phyloP scores from a whole-genome alignment of 75 land plant genomes.

The Picea glauca region DNA sequence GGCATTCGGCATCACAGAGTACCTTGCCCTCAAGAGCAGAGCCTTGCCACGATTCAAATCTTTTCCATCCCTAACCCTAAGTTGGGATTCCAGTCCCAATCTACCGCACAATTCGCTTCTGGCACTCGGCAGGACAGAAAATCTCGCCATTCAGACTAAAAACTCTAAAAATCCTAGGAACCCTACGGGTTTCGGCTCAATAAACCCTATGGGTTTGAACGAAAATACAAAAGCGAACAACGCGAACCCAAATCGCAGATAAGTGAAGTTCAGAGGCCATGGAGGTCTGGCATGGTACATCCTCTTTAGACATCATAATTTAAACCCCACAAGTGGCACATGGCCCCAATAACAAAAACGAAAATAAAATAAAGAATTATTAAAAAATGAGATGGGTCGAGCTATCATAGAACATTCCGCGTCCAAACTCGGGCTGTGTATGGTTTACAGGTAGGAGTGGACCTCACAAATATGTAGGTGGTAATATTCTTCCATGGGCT shows the following conservation, averaged over 20 bases:
- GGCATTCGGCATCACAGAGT: not conserved
- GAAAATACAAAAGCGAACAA: not conserved
- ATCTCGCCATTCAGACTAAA: not conserved
- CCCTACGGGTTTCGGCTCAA: not conserved
- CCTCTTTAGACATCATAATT: not conserved
- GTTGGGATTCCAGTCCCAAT: not conserved
- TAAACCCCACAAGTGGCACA: not conserved
- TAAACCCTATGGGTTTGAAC: not conserved
- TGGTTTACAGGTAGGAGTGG: not conserved
- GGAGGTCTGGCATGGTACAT: not conserved
- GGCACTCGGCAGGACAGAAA: not conserved
- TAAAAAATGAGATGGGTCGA: not conserved
- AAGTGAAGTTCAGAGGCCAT: no score
- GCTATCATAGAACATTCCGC: constrained; percentile 8
- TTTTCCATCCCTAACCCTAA: not conserved
- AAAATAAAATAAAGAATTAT: not conserved
- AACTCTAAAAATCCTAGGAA: not conserved
- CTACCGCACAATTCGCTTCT: not conserved
- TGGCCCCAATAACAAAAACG: not conserved
- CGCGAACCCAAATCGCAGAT: not conserved
- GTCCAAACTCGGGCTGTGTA: not conserved
- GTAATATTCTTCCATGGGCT: not conserved
- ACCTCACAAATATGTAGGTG: not conserved
- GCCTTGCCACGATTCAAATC: not conserved
- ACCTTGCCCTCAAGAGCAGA: not conserved